Base-by-base conservation (phyloP, 129 eudicot species). In the Tanacetum coccineum region DNA sequence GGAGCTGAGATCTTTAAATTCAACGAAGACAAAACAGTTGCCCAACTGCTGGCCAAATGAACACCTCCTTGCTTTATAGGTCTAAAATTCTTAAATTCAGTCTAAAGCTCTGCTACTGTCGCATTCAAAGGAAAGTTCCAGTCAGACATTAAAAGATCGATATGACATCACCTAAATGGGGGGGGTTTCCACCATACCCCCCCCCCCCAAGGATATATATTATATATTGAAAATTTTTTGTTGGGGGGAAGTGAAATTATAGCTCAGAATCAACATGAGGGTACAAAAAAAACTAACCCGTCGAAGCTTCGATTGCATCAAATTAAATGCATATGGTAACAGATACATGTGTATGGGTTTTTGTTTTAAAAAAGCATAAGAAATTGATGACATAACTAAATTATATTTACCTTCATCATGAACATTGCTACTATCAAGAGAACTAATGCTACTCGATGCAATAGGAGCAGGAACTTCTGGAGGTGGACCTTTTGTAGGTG, bases 11-110 rank as follows among this genome's bases (percentile, higher is more conserved):
- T 83, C 87, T 55, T 81, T 74, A 79, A 87, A 90, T 67, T 90
- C 97, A 50, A 80, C 78, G 21, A 83, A 83, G 65, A 85, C 88
- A 74, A 80, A 83, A 75, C 85, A 74, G 70, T 74, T 70, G 25
- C 83, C 83, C 42, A 73, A 51, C 69, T 80, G 83, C 70, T 67
- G 62, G 65, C 30, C 76, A 67, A 46, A 77, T 18, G 28, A 72
- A 67, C 36, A 91, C 97, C 95, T 85, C 79, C 85, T 74, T 64
- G 79, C 75, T 85, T 91, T 57, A 91, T 85, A 36, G 96, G 80
- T 50, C 97, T 93, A 74, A 83, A 91, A 73, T 81, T 83, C 67
- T 78, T 79, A 63, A 91, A 91, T 67, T 82, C 93, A 9, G 18
- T 80, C 78, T 87, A 90, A 70, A 91, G 88, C 75, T 87, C 84